Evolutionary conservation across 257 asterid species (phyloP).

Genomic region (Paraleonurus japonicus): DNA sequence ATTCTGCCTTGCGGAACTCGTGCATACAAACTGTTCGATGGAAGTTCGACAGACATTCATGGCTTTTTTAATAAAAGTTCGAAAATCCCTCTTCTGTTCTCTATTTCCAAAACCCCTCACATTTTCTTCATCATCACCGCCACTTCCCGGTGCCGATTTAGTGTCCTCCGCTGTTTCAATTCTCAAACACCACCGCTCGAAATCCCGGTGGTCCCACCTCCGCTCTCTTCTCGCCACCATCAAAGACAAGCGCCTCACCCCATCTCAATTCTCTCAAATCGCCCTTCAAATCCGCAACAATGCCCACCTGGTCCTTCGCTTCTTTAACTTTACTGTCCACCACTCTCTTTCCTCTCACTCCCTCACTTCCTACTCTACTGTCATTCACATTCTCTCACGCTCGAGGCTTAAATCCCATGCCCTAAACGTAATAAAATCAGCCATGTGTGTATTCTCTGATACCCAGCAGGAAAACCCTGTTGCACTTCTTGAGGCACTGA

Average conservation of each 20-base stretch:
- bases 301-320: conserved; percentile 59
- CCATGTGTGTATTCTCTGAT: conserved; percentile 58
- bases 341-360: conserved; percentile 72
- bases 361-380: conserved; percentile 62
- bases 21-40: neutral
- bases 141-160: conserved; percentile 31
- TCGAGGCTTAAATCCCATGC: conserved; percentile 64
- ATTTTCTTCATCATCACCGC: conserved; percentile 37
- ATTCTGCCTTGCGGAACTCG: neutral
- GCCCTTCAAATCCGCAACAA: conserved; percentile 66
- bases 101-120: conserved; percentile 16
- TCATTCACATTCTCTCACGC: conserved; percentile 69
- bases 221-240: conserved; percentile 56
- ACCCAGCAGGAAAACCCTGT: conserved; percentile 27
- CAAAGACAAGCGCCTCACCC: conserved; percentile 39
- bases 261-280: conserved; percentile 63
- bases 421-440: conserved; percentile 46
- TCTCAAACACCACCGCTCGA: conserved; percentile 90
- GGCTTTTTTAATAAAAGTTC: conserved; percentile 28
- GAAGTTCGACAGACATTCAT: conserved; percentile 3
- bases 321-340: conserved; percentile 64
- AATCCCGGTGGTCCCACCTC: conserved; percentile 82
- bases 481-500: conserved; percentile 54
- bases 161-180: conserved; percentile 59
- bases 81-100: conserved; percentile 11